phyloP scores from a whole-genome alignment of 768 basidiomycete species.

The Leccinum variicolor region DNA sequence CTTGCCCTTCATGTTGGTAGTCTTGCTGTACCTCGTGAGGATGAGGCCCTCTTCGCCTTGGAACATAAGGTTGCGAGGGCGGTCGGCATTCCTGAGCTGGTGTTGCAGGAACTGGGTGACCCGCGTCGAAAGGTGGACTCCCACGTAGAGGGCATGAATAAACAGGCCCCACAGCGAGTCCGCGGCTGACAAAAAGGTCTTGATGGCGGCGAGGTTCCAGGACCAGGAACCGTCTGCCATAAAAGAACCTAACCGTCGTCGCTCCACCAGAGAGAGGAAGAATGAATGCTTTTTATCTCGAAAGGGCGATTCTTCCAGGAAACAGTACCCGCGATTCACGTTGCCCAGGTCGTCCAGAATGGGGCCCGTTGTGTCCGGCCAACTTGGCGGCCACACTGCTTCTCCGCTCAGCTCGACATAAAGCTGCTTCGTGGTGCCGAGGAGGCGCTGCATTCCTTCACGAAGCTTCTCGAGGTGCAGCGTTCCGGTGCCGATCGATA shows the following conservation, averaged over 20 bases:
- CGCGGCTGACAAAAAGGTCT: neutral
- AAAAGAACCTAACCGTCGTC: neutral
- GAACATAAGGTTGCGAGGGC: neutral
- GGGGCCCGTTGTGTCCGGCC: neutral
- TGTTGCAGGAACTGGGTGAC: neutral
- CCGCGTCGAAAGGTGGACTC: neutral
- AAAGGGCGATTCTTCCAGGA: neutral
- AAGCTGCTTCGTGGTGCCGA: neutral
- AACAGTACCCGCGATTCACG: neutral
- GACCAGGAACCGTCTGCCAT: neutral
- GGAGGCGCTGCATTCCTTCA: neutral
- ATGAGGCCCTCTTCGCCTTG: neutral
- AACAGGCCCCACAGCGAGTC: neutral
- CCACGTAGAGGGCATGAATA: neutral
- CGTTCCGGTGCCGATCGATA: neutral
- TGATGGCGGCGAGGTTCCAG: neutral
- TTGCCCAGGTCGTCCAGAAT: neutral
- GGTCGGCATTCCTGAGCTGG: neutral
- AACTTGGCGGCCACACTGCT: neutral
- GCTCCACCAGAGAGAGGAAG: neutral
- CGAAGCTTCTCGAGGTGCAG: neutral
- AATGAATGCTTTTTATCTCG: neutral
- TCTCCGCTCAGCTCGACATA: neutral
- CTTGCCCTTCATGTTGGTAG: neutral
- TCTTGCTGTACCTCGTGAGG: neutral